Percentiles rank a stretch among this genome's conserved stretches.
These are phyloP conservation scores for Symbiodinium pilosum DNA, from an alignment of 73 alveolate genomes.

Conservation along the genomic window DNA sequence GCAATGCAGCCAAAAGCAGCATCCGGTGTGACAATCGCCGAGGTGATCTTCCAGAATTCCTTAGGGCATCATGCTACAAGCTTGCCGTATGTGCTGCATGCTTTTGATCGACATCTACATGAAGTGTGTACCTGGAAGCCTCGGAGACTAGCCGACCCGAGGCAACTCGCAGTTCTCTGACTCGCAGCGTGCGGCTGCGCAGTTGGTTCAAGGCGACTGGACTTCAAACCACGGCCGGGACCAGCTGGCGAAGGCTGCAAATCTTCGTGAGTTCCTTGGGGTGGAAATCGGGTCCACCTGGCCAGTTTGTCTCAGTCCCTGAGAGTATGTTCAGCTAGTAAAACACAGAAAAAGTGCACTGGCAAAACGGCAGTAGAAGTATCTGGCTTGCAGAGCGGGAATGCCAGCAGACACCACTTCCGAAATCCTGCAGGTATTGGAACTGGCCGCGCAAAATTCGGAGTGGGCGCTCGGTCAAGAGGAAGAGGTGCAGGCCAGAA, in stretches of 20 bases:
- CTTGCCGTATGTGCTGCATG: too few species aligned
- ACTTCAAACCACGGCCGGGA: constrained; percentile 59
- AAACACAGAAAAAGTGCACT: background rate
- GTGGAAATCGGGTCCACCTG: background rate
- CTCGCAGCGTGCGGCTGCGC: constrained; percentile 79
- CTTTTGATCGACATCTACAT: background rate
- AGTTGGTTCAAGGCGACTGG: constrained; percentile 86
- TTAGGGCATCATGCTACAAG: too few species aligned
- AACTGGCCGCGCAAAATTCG: constrained; percentile 68
- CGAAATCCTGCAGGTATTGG: constrained; percentile 68
- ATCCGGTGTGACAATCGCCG: too few species aligned
- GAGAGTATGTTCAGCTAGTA: background rate
- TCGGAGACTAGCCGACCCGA: background rate
- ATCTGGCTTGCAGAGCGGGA: background rate
- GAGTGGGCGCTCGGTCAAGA: constrained; percentile 89
- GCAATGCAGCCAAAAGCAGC: too few species aligned
- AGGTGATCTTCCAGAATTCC: too few species aligned
- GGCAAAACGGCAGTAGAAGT: background rate
- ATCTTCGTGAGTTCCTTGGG: background rate
- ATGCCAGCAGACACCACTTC: background rate
- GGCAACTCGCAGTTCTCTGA: constrained; percentile 88
- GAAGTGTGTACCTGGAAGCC: background rate
- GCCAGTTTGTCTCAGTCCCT: background rate
- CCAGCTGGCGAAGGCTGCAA: constrained; percentile 76
- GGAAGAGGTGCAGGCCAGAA: constrained; percentile 78